Conservation (phyloP, 768 basidiomycete genomes). For the Hortiboletus flavorubellus region DNA sequence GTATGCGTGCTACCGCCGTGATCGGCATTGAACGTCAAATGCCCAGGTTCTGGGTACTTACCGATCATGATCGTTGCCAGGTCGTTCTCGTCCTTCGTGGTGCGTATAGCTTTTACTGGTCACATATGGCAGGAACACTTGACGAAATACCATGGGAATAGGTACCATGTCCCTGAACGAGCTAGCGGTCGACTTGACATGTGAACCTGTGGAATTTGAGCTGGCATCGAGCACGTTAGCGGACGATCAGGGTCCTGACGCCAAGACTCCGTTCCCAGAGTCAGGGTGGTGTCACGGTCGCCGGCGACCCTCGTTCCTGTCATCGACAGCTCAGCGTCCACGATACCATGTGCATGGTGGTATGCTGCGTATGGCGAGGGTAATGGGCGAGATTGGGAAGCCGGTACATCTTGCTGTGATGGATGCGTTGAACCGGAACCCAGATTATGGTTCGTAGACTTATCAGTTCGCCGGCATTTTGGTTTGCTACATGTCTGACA, state of each 20-base stretch:
- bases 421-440: slow-evolving; percentile 65
- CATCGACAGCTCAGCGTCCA: slow-evolving; percentile 19
- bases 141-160: slow-evolving; percentile 20
- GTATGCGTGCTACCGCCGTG: slow-evolving; percentile 55
- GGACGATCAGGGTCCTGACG: slow-evolving; percentile 29
- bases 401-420: slow-evolving; percentile 75
- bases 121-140: background rate
- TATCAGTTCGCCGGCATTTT: background rate
- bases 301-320: slow-evolving; percentile 24
- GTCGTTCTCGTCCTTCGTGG: slow-evolving; percentile 75
- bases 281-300: slow-evolving; percentile 22
- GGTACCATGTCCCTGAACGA: slow-evolving; percentile 88
- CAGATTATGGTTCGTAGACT: slow-evolving; percentile 59
- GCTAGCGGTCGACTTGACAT: slow-evolving; percentile 81
- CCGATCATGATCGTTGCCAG: slow-evolving; percentile 70
- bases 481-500: background rate
- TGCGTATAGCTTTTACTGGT: slow-evolving; percentile 20
- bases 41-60: slow-evolving; percentile 85
- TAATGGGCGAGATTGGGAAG: slow-evolving; percentile 73
- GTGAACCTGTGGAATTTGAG: slow-evolving; percentile 66
- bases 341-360: slow-evolving; percentile 74
- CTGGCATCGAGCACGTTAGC: slow-evolving; percentile 41
- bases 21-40: slow-evolving; percentile 66
- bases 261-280: slow-evolving; percentile 37
- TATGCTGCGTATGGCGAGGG: slow-evolving; percentile 74